Evolutionary conservation across 768 basidiomycete genomes (phyloP), one percentile per base, ranked within the genome.

Genomic region (Russula foetens): DNA sequence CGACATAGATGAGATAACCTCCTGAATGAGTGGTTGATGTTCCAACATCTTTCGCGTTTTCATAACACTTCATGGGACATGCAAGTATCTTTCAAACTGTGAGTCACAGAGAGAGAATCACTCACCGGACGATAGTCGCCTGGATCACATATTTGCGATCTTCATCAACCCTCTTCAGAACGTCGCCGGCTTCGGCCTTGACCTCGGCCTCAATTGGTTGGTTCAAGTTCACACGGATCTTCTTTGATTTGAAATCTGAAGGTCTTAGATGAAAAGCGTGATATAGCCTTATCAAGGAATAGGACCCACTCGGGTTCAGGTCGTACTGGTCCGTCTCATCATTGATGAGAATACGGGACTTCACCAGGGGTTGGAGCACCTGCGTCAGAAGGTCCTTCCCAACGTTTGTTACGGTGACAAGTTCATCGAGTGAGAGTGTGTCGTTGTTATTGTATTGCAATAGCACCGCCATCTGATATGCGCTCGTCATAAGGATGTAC

Each of bases 121-220:
- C 60, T 19, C 19, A 81, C 79, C 92, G 85, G 52, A 96, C 92
- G 66, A 96, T 92, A 43, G 90, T 94, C 9, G 93, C 92, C 71
- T 98, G 95, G 56, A 96, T 93, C 60, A 94, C 85, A 67, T 95
- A 90, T 80, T 96, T 97, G 60, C 96, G 85, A 69, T 98, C 97
- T 74, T 98, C 96, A 66, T 97, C 96, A 6, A 98, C 94, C 7
- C 85, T 90, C 79, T 93, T 94, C 69, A 96, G 75, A 9, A 97
- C 92, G 66, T 97, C 92, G 0, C 81, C 81, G 7, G 86, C 82
- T 70, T 98, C 96, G 7, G 88, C 86, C 79, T 93, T 96, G 62
- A 91, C 85, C 72, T 98, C 97, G 1, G 92, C 85, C 77, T 92
- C 95, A 74, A 98, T 90, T 0, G 94, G 92, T 71, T 84, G 81